Evolutionary conservation across 495 filamentous ascomycete species (phyloP).

Genomic region (Penicilliopsis zonata): DNA sequence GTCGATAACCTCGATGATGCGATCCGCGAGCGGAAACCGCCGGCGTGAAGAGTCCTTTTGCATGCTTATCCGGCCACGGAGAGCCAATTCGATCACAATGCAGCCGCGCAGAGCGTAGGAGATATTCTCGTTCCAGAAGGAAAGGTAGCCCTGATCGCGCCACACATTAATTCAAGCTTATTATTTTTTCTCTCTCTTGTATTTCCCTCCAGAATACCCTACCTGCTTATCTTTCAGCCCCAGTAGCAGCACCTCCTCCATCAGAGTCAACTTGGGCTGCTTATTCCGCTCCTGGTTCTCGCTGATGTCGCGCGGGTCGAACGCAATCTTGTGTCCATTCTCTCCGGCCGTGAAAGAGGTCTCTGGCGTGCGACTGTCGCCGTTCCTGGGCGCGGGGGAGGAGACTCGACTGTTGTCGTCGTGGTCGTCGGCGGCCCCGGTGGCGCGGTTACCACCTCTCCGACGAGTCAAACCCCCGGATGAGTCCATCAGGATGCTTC

Average conservation of each 20-base stretch:
- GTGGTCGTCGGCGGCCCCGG: conserved; percentile 42
- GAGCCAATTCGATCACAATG: conserved; percentile 94
- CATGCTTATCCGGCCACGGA: conserved; percentile 95
- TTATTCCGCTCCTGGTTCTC: conserved; percentile 94
- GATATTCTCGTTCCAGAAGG: conserved; percentile 99
- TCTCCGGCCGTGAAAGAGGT: conserved; percentile 86
- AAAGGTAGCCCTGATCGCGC: conserved; percentile 96
- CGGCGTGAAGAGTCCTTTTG: conserved; percentile 89
- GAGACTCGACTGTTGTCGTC: conserved; percentile 57
- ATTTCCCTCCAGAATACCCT: no score
- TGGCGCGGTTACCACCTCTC: conserved; percentile 55
- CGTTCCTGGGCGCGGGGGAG: conserved; percentile 52
- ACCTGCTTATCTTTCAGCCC: conserved; percentile 99
- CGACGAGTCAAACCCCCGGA: conserved; percentile 63
- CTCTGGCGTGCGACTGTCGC: conserved; percentile 60
- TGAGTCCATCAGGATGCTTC: conserved; percentile 43
- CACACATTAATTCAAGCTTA: no score
- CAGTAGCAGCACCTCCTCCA: conserved; percentile 93
- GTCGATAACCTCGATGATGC: conserved; percentile 91
- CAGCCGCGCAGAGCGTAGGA: conserved; percentile 95
- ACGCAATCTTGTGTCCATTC: conserved; percentile 98
- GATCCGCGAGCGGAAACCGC: conserved; percentile 84
- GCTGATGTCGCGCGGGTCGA: conserved; percentile 92
- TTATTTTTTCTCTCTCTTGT: no score
- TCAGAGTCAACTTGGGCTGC: conserved; percentile 94